Evolutionary conservation across 176 grass and related monocot species (phyloP).

Genomic region (Cocos nucifera): DNA sequence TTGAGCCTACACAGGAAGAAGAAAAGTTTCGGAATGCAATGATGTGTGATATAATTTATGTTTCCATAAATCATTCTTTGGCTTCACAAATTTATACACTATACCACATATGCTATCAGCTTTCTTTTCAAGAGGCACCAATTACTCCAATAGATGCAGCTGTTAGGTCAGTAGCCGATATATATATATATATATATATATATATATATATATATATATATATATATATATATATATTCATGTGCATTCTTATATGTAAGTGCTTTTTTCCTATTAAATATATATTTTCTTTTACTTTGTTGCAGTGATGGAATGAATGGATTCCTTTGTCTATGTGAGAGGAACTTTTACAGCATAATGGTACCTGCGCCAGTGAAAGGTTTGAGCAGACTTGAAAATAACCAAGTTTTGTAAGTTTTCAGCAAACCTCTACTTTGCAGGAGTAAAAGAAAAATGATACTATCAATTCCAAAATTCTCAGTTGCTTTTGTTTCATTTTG

Average conservation of each 20-base stretch:
- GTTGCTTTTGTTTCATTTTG: slow-evolving; percentile 6
- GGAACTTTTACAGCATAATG: slow-evolving; percentile 40
- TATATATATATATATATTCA: too few species aligned
- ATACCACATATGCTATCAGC: slow-evolving; percentile 40
- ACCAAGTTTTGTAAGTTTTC: slow-evolving; percentile 84
- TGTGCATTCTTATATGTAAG: too few species aligned
- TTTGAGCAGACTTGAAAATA: slow-evolving; percentile 48
- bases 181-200: too few species aligned
- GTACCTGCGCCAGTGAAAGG: slow-evolving; percentile 65
- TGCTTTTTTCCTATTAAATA: too few species aligned
- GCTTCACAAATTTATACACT: slow-evolving; percentile 44
- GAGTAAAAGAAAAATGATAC: not conserved
- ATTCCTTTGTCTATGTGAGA: slow-evolving; percentile 74
- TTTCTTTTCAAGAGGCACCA: slow-evolving; percentile 33
- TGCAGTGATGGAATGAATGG: slow-evolving; percentile 93
- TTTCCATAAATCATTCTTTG: slow-evolving; percentile 61
- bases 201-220: too few species aligned
- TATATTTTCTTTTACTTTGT: not conserved
- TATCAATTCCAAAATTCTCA: not conserved
- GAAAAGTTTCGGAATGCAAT: slow-evolving; percentile 78
- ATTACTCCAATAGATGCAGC: slow-evolving; percentile 49
- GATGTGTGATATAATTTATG: slow-evolving; percentile 81
- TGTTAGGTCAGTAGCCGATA: slow-evolving; percentile 56
- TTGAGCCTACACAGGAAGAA: slow-evolving; percentile 54
- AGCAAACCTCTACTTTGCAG: not conserved